These are phyloP conservation scores for Brassica rapa DNA, from an alignment of 345 rosid genomes.

Conservation along the genomic window DNA sequence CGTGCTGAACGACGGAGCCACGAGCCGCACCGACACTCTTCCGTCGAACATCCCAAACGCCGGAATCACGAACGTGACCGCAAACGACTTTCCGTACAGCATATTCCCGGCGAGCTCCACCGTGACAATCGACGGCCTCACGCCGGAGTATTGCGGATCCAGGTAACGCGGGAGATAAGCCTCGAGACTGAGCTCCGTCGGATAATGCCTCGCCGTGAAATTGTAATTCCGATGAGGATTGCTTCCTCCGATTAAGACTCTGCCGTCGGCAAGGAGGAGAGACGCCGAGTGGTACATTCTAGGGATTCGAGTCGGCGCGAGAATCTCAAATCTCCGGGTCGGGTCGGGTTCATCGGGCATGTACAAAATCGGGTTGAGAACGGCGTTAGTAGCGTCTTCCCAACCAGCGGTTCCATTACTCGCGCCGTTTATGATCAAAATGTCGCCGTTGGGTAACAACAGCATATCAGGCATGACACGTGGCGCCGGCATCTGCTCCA, in stretches of 20 bases:
- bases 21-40: constrained; percentile 44
- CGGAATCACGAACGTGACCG: constrained; percentile 48
- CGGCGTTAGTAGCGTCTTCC: constrained; percentile 67
- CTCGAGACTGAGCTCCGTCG: constrained; percentile 80
- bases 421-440: constrained; percentile 73
- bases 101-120: constrained; percentile 50
- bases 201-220: constrained; percentile 65
- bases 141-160: constrained; percentile 34
- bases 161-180: constrained; percentile 73
- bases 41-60: constrained; percentile 32
- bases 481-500: constrained; percentile 81
- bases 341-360: constrained; percentile 46
- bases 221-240: constrained; percentile 72
- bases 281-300: constrained; percentile 87
- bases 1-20: constrained; percentile 67
- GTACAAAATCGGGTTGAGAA: constrained; percentile 69
- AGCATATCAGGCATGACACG: constrained; percentile 80
- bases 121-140: constrained; percentile 62
- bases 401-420: constrained; percentile 85
- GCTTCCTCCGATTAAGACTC: constrained; percentile 84
- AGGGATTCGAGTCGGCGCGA: constrained; percentile 51
- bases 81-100: constrained; percentile 42
- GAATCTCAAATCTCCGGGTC: constrained; percentile 55
- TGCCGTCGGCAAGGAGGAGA: constrained; percentile 66
- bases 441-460: constrained; percentile 59